Evolutionary conservation across 1,139 yeast genomes (phyloP).

Genomic region (Saccharomycopsis crataegensis): DNA sequence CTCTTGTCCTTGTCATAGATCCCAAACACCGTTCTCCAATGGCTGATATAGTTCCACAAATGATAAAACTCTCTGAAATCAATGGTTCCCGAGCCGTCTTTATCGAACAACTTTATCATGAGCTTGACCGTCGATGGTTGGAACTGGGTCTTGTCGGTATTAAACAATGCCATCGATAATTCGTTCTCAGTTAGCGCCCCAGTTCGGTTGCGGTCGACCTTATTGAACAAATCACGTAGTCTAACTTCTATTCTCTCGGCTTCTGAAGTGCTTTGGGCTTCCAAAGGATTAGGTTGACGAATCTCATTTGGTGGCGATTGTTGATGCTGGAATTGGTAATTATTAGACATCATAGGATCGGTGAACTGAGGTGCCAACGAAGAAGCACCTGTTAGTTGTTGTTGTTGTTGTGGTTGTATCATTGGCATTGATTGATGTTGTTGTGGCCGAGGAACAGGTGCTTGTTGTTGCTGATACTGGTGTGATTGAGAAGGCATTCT

Average conservation of each 20-base stretch:
- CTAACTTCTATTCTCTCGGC: slow-evolving; percentile 39
- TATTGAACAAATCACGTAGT: slow-evolving; percentile 46
- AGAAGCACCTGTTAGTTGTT: slow-evolving; percentile 3
- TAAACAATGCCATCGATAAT: slow-evolving; percentile 53
- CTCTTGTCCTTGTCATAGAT: slow-evolving; percentile 56
- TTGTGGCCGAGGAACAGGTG: slow-evolving; percentile 9
- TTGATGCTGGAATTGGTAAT: slow-evolving; percentile 3
- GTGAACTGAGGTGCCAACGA: neutral
- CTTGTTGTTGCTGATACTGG: slow-evolving; percentile 21
- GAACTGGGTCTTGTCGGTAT: slow-evolving; percentile 59
- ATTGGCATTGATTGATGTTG: slow-evolving; percentile 16
- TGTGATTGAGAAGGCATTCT: slow-evolving; percentile 6
- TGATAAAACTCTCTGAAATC: slow-evolving; percentile 65
- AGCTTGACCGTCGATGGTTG: slow-evolving; percentile 54
- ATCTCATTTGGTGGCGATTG: slow-evolving; percentile 14
- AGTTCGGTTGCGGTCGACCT: slow-evolving; percentile 45
- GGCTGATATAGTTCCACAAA: slow-evolving; percentile 65
- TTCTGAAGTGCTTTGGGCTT: slow-evolving; percentile 12
- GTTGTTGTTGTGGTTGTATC: slow-evolving; percentile 11
- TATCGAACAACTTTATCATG: slow-evolving; percentile 61
- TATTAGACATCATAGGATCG: neutral
- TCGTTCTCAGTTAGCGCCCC: slow-evolving; percentile 56
- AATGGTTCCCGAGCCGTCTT: slow-evolving; percentile 39
- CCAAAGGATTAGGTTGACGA: slow-evolving; percentile 17
- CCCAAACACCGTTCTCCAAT: slow-evolving; percentile 60